Evolutionary conservation across 345 rosid genomes (phyloP).

Genomic region (Lumnitzera racemosa): DNA sequence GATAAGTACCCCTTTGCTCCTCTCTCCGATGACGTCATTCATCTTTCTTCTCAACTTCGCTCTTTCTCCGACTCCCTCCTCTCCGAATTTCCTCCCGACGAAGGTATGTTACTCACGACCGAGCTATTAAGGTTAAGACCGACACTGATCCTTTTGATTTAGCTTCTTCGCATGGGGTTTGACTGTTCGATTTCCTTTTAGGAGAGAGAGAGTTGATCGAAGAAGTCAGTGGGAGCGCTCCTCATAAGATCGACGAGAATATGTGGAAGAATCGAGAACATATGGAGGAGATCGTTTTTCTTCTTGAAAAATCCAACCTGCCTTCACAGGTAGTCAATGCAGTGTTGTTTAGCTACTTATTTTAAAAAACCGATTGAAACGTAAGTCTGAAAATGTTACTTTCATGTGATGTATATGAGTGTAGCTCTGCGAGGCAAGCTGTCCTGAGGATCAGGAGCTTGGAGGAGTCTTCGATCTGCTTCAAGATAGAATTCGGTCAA

Average conservation of each 20-base stretch:
- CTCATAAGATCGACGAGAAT: slow-evolving; percentile 93
- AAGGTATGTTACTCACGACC: slow-evolving; percentile 30
- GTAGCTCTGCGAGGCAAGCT: slow-evolving; percentile 62
- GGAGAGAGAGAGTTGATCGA: slow-evolving; percentile 50
- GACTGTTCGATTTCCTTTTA: slow-evolving; percentile 12
- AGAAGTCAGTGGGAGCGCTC: slow-evolving; percentile 54
- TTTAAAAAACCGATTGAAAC: too few relatives aligned
- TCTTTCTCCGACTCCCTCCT: slow-evolving; percentile 47
- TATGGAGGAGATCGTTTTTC: slow-evolving; percentile 72
- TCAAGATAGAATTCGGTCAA: slow-evolving; percentile 28
- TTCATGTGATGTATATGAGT: background rate
- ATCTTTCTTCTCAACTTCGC: slow-evolving; percentile 57
- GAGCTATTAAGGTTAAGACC: too few relatives aligned
- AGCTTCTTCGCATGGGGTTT: background rate
- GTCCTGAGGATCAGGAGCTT: slow-evolving; percentile 41
- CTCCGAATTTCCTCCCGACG: slow-evolving; percentile 39
- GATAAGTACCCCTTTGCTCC: slow-evolving; percentile 63
- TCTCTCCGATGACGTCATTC: slow-evolving; percentile 63
- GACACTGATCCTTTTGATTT: too few relatives aligned
- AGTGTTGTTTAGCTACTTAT: too few relatives aligned
- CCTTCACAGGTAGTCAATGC: slow-evolving; percentile 41
- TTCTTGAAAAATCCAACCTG: slow-evolving; percentile 61
- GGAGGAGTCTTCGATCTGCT: slow-evolving; percentile 28
- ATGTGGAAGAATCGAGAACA: slow-evolving; percentile 96
- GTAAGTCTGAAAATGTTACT: too few relatives aligned